Evolutionary conservation across 1,284 basidiomycete species (phyloP), one percentile per base, ranked within the genome.

Genomic region (Porogramme epimiltina): DNA sequence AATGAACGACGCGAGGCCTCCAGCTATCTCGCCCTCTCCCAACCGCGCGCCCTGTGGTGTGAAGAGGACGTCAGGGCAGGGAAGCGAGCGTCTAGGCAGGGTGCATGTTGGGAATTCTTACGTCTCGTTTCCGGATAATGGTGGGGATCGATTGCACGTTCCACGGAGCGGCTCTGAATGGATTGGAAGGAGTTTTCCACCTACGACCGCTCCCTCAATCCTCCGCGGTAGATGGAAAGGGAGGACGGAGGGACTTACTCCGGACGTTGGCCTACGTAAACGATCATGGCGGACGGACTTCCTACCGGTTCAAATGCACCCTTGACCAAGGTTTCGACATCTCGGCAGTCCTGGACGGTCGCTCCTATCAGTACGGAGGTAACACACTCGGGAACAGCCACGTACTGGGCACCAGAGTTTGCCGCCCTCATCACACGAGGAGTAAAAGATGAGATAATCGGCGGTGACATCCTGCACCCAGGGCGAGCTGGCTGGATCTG

Each of bases 231-330:
- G 26, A 15, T 40, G 41, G 31, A 44, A 41, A 44, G 46, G 36
- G 19, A 26, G 24, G 51, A 44, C 18, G 38, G 37, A 45, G 34
- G 45, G 40, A 77, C 85, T 68, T 63, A 92, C 91, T 85, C 81
- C 49, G 76, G 52, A 58, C 70, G 76, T 59, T 85, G 78, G 6
- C 91, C 92, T 48, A 92, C 88, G 66, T 89, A 91, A 47, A 89
- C 76, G 45, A 94, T 76, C 42, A 85, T 68, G 10, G 78, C 89
- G 24, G 78, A 75, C 19, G 87, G 87, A 19, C 77, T 78, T 48
- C 80, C 74, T 19, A 70, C 65, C 13, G 71, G 62, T 16, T 70
- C 71, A 58, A 93, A 93, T 0, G 77, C 76, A 4, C 78, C 65
- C 53, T 79, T 73, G 24, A 94, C 77, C 24, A 80, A 58, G 1